A percentile compares a stretch with the other conserved stretches of the same genome.
Evolutionary conservation across 2,329 filamentous ascomycete species (phyloP).

Genomic region (Ceratocystis smalleyi): DNA sequence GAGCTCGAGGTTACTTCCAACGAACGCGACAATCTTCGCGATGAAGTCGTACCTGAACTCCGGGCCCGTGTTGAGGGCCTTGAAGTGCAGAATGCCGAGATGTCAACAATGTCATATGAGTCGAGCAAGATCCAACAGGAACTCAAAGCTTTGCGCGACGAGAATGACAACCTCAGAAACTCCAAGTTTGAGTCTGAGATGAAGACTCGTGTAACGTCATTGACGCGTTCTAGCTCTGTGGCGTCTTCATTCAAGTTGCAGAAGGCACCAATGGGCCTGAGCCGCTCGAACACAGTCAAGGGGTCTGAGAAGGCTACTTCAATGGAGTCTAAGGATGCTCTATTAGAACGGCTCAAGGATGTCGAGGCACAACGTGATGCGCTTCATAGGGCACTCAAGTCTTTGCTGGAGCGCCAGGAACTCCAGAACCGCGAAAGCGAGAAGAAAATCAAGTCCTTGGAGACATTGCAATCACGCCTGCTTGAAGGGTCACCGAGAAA

Average conservation of each 20-base stretch:
- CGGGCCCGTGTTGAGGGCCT: conserved; percentile 62
- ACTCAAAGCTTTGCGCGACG: conserved; percentile 50
- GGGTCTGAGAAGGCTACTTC: conserved; percentile 21
- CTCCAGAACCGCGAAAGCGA: conserved; percentile 69
- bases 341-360: conserved; percentile 73
- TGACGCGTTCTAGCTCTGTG: conserved; percentile 22
- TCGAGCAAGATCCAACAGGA: conserved; percentile 79
- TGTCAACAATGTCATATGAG: conserved; percentile 61
- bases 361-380: conserved; percentile 89
- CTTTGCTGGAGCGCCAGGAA: conserved; percentile 70
- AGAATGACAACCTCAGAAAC: conserved; percentile 46
- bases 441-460: conserved; percentile 63
- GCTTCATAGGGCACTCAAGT: conserved; percentile 72
- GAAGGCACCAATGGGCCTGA: conserved; percentile 25
- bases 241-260: conserved; percentile 24
- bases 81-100: conserved; percentile 56
- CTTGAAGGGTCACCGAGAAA: conserved; percentile 53
- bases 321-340: conserved; percentile 47
- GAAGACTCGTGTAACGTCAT: conserved; percentile 16
- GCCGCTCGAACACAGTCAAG: conserved; percentile 46
- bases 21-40: conserved; percentile 80
- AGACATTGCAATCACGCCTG: conserved; percentile 62
- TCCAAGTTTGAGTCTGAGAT: conserved; percentile 21
- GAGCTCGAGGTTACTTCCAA: conserved; percentile 72
- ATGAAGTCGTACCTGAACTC: conserved; percentile 71